Percentiles rank a stretch among this genome's conserved stretches.
Conservation (phyloP, 345 rosid species). For the Geranium rotundifolium region DNA sequence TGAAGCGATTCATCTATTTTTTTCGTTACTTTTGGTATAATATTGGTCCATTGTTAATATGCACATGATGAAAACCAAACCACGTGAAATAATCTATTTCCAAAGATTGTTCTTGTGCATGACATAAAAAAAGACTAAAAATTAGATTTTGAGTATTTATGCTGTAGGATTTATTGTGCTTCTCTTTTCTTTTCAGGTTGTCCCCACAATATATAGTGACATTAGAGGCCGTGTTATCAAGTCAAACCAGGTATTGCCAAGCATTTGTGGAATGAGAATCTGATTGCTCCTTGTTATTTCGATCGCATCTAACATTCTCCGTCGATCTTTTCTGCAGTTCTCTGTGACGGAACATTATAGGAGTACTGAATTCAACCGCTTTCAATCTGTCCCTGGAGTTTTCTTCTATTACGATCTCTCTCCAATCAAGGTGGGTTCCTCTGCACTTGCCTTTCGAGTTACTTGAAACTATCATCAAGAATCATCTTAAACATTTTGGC, state of each 20-base stretch:
- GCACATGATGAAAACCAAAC: neutral
- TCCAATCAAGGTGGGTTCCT: conserved; percentile 63
- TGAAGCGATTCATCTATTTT: neutral
- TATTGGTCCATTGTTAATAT: neutral
- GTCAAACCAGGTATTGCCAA: conserved; percentile 57
- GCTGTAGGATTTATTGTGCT: neutral
- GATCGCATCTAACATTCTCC: conserved; percentile 6
- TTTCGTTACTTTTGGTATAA: neutral
- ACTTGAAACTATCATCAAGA: too few species aligned
- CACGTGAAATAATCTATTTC: neutral
- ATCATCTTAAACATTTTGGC: too few species aligned
- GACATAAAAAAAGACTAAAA: neutral
- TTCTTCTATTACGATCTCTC: conserved; percentile 87
- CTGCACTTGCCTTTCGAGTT: neutral
- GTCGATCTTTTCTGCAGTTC: conserved; percentile 31
- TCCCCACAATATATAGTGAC: conserved; percentile 74
- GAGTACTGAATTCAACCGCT: conserved; percentile 33
- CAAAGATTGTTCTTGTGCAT: too few species aligned
- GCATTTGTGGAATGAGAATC: neutral
- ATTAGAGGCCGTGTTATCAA: conserved; percentile 43
- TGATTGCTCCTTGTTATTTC: conserved; percentile 5
- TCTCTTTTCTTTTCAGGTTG: conserved; percentile 44
- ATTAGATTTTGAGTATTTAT: neutral
- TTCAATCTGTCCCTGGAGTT: conserved; percentile 50
- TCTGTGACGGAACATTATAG: conserved; percentile 85